Evolutionary conservation across 305 asterid genomes (phyloP).

Genomic region (Salvia sclarea): DNA sequence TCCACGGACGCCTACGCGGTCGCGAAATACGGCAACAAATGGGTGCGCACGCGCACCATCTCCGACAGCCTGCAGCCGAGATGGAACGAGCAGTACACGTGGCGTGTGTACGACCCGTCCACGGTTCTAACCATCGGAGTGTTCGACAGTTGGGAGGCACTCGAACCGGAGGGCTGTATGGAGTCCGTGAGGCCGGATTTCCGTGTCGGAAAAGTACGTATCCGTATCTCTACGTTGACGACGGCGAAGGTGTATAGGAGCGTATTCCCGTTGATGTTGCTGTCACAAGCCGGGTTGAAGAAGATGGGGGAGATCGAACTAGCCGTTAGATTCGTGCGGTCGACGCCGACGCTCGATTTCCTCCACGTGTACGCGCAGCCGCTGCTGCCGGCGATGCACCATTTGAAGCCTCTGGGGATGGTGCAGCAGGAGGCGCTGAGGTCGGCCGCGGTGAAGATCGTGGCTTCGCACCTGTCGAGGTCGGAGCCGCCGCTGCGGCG

Average conservation of each 20-base stretch:
- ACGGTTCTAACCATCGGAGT: constrained; percentile 76
- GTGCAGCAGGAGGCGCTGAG: constrained; percentile 67
- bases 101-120: constrained; percentile 83
- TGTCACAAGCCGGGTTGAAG: constrained; percentile 66
- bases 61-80: constrained; percentile 67
- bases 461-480: constrained; percentile 59
- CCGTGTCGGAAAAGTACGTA: constrained; percentile 75
- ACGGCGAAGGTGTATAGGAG: constrained; percentile 61
- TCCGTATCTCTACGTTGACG: constrained; percentile 66
- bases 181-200: constrained; percentile 55
- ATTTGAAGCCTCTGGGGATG: constrained; percentile 67
- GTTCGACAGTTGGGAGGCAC: constrained; percentile 67
- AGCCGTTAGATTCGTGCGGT: constrained; percentile 60
- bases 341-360: constrained; percentile 68
- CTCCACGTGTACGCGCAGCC: constrained; percentile 78
- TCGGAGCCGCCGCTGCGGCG: constrained; percentile 82
- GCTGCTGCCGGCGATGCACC: constrained; percentile 73
- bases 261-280: constrained; percentile 51
- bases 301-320: constrained; percentile 85
- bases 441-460: constrained; percentile 54
- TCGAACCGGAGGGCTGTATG: constrained; percentile 40
- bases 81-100: constrained; percentile 91
- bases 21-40: constrained; percentile 79
- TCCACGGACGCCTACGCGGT: constrained; percentile 79
- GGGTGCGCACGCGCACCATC: constrained; percentile 81